Percentiles rank a stretch among this genome's conserved stretches.
Conservation (phyloP, 2,329 filamentous ascomycete species). For the Rhynchosporium secalis region DNA sequence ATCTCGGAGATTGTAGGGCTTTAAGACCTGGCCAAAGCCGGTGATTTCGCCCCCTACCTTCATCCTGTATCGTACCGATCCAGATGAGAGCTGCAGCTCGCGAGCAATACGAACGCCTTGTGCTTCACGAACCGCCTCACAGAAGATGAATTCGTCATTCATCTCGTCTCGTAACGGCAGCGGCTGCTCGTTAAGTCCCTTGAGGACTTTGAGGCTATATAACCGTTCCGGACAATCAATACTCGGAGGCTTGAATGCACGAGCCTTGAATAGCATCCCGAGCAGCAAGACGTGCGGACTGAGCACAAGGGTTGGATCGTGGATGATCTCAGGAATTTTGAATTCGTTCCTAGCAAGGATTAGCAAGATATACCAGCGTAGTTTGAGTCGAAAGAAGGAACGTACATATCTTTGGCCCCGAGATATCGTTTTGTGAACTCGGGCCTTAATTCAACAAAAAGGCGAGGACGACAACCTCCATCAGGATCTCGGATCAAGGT, state of each 20-base stretch:
- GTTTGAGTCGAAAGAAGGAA: background rate
- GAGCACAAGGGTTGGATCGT: background rate
- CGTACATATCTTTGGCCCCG: background rate
- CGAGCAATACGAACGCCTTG: background rate
- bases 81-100: background rate
- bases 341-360: background rate
- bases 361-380: background rate
- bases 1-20: background rate
- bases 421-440: background rate
- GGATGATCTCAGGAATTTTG: background rate
- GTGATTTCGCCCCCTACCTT: background rate
- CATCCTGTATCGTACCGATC: background rate
- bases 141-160: background rate
- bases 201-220: background rate
- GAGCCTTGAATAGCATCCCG: background rate
- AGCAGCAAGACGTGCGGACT: background rate
- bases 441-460: background rate
- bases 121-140: background rate
- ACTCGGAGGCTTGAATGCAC: background rate
- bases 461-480: background rate
- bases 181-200: background rate
- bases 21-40: background rate
- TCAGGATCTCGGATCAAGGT: background rate
- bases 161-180: slow-evolving; percentile 1
- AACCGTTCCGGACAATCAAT: background rate